Evolutionary conservation across 1,139 yeast genomes (phyloP).

Genomic region (Pichia sorboxylosa): DNA sequence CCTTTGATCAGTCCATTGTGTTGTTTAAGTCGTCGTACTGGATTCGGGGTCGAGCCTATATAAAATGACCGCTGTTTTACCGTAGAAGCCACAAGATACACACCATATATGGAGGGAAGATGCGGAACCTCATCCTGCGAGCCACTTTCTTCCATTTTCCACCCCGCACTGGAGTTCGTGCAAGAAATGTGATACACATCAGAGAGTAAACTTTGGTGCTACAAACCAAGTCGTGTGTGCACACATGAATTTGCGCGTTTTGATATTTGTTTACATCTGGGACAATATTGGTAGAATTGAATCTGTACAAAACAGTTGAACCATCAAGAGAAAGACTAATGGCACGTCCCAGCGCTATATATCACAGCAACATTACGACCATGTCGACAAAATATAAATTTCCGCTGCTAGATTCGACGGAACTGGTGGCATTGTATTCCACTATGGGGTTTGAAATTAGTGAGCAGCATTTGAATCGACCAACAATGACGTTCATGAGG

Average conservation of each 20-base stretch:
- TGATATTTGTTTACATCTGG: too few species aligned
- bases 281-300: too few species aligned
- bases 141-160: too few species aligned
- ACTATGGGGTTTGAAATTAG: constrained; percentile 36
- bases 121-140: too few species aligned
- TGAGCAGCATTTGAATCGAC: constrained; percentile 53
- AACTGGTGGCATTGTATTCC: constrained; percentile 24
- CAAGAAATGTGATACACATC: too few species aligned
- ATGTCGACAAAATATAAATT: constrained; percentile 27
- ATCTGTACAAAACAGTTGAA: too few species aligned
- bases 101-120: constrained; percentile 41
- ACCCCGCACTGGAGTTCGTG: too few species aligned
- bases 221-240: too few species aligned
- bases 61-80: constrained; percentile 48
- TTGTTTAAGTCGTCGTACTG: constrained; percentile 54
- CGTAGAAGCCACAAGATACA: constrained; percentile 51
- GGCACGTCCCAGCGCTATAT: constrained; percentile 25
- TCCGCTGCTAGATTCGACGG: constrained; percentile 57
- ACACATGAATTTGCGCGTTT: too few species aligned
- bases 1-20: constrained; percentile 61
- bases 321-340: too few species aligned
- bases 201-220: too few species aligned
- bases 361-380: constrained; percentile 6
- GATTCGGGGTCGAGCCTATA: constrained; percentile 72
- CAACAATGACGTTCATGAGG: constrained; percentile 53